phyloP scores from a whole-genome alignment of 768 basidiomycete species.

The Sporobolomyces phaffii region DNA sequence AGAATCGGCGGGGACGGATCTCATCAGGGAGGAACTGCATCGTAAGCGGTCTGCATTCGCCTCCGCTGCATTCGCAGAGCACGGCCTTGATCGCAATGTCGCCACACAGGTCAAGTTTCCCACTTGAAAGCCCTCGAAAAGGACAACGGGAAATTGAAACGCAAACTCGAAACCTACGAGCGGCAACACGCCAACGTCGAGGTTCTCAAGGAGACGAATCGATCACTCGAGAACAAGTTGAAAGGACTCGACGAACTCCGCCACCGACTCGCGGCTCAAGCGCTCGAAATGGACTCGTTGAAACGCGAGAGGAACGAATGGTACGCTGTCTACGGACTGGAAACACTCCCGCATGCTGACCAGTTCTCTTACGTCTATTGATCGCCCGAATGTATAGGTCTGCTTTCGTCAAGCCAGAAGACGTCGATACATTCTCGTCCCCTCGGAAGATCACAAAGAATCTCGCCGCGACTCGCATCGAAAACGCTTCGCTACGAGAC shows the following conservation, averaged over 20 bases:
- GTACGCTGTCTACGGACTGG: conserved; percentile 8
- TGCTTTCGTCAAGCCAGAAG: conserved; percentile 29
- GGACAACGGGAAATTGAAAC: conserved; percentile 37
- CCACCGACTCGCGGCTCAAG: conserved; percentile 14
- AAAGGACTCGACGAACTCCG: conserved; percentile 27
- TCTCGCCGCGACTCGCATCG: conserved; percentile 39
- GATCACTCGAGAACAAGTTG: conserved; percentile 38
- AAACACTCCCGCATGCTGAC: no score
- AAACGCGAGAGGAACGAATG: conserved; percentile 40
- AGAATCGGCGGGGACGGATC: conserved; percentile 10
- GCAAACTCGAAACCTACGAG: conserved; percentile 39
- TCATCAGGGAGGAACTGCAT: conserved; percentile 34
- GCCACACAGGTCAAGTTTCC: conserved; percentile 35
- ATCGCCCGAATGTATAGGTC: conserved; percentile 20
- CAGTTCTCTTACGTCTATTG: no score
- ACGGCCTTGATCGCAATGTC: not conserved
- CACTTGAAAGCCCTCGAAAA: conserved; percentile 40
- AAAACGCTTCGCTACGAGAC: conserved; percentile 38
- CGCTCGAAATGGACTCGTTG: conserved; percentile 29
- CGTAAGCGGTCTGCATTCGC: not conserved
- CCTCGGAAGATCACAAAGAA: conserved; percentile 39
- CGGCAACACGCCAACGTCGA: conserved; percentile 36
- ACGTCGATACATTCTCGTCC: conserved; percentile 29
- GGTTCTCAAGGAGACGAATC: conserved; percentile 41
- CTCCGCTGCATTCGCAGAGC: not conserved